A percentile compares a stretch with the other conserved stretches of the same genome.
phyloP scores from a whole-genome alignment of 441 rosid genomes.

The Codiaeum variegatum region DNA sequence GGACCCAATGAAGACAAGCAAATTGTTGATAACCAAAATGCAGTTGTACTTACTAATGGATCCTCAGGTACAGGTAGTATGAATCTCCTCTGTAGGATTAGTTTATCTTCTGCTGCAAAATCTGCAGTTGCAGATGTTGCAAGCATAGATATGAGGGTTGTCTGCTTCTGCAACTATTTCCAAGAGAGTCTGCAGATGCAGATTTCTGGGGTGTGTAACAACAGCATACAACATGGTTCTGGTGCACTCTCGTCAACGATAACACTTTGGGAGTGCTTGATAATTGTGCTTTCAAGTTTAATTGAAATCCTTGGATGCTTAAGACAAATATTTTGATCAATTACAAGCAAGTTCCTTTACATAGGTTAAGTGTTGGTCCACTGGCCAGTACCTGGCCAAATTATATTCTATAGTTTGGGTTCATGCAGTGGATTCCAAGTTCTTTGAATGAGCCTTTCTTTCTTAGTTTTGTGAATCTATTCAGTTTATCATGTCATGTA shows the following conservation, averaged over 20 bases:
- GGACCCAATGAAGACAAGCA: constrained; percentile 70
- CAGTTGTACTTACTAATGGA: constrained; percentile 74
- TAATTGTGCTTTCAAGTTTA: neutral
- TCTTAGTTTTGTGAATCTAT: neutral
- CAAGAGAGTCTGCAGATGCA: neutral
- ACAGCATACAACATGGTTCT: neutral
- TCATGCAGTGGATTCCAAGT: neutral
- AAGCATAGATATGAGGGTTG: neutral
- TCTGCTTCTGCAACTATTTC: neutral
- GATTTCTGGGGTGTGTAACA: neutral
- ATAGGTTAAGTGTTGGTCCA: neutral
- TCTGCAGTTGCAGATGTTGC: neutral
- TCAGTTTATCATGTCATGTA: neutral
- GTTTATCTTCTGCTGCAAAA: neutral
- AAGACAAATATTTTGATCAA: neutral
- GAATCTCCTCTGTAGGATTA: neutral
- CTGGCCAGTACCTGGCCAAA: neutral
- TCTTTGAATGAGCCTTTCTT: neutral
- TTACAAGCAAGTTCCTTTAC: neutral
- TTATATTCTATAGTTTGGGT: neutral
- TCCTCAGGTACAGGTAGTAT: constrained; percentile 65
- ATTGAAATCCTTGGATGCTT: neutral
- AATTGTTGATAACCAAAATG: constrained; percentile 63
- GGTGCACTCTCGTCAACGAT: neutral
- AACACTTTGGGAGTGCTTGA: neutral